phyloP scores from a whole-genome alignment of 1,284 basidiomycete genomes.

The Porogramme epimiltina region DNA sequence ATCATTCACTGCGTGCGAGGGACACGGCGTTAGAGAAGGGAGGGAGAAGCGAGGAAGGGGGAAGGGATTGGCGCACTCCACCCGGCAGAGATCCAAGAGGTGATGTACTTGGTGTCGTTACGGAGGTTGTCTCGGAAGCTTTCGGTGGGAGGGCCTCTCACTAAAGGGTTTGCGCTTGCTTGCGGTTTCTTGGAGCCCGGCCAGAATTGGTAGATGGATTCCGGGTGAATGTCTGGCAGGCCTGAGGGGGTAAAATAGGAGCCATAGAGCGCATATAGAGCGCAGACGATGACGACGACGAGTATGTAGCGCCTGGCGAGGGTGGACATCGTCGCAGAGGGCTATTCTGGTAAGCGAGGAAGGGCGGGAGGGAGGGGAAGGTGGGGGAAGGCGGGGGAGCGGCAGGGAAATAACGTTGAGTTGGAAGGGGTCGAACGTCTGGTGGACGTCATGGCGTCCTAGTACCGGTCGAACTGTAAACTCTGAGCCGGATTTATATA shows the following conservation, averaged over 20 bases:
- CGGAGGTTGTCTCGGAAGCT: slow-evolving; percentile 62
- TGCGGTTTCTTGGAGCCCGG: background rate
- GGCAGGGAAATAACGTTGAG: no score
- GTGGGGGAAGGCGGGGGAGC: no score
- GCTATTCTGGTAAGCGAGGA: no score
- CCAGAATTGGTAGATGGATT: no score
- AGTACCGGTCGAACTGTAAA: no score
- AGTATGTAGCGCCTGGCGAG: slow-evolving; percentile 24
- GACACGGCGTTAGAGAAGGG: slow-evolving; percentile 2
- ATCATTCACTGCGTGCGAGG: slow-evolving; percentile 54
- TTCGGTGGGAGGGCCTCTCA: slow-evolving; percentile 52
- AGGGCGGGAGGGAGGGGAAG: no score
- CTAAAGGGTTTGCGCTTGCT: slow-evolving; percentile 7
- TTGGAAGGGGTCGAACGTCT: no score
- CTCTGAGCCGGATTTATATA: no score
- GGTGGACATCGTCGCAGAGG: background rate
- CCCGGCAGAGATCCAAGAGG: slow-evolving; percentile 68
- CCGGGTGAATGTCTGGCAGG: slow-evolving; percentile 10
- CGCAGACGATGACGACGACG: slow-evolving; percentile 30
- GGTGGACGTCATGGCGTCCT: no score
- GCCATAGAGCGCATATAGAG: slow-evolving; percentile 34
- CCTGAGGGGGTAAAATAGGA: slow-evolving; percentile 27
- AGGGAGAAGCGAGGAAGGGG: background rate
- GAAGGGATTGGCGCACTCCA: slow-evolving; percentile 63
- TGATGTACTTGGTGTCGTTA: slow-evolving; percentile 61